Conservation (phyloP, 164 flowering plant species). For the Malania oleifera region DNA sequence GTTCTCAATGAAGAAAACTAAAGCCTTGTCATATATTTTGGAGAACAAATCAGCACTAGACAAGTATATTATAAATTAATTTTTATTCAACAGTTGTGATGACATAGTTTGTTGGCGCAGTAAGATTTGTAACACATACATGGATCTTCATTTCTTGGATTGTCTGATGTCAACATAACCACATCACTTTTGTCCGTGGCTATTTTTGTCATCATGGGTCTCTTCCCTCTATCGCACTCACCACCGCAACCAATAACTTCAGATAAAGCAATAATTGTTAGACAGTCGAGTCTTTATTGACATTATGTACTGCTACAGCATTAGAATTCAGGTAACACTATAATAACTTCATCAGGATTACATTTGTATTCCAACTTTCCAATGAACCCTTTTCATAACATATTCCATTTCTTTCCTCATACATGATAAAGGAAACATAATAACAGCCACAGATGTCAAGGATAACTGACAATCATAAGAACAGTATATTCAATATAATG, state of each 20-base stretch:
- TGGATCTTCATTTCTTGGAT: slow-evolving; percentile 89
- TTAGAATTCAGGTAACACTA: neutral
- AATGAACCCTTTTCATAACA: too few species aligned
- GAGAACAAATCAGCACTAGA: neutral
- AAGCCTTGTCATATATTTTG: neutral
- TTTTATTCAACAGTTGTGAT: neutral
- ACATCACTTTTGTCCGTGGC: slow-evolving; percentile 96
- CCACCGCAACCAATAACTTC: slow-evolving; percentile 66
- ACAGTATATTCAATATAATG: too few species aligned
- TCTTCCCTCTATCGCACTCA: slow-evolving; percentile 67
- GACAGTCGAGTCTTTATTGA: slow-evolving; percentile 9
- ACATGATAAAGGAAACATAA: too few species aligned
- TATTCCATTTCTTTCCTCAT: too few species aligned
- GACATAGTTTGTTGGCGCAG: neutral
- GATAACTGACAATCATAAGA: too few species aligned
- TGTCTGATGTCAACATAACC: slow-evolving; percentile 88
- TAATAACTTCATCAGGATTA: neutral
- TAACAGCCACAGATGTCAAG: too few species aligned
- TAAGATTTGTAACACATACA: slow-evolving; percentile 37
- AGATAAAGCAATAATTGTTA: slow-evolving; percentile 13
- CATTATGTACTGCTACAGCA: neutral
- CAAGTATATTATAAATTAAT: neutral
- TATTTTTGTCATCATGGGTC: slow-evolving; percentile 91
- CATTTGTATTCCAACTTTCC: too few species aligned
- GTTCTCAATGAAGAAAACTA: neutral